phyloP scores from a whole-genome alignment of 176 grass and related monocot species.

The Carex scoparia region DNA sequence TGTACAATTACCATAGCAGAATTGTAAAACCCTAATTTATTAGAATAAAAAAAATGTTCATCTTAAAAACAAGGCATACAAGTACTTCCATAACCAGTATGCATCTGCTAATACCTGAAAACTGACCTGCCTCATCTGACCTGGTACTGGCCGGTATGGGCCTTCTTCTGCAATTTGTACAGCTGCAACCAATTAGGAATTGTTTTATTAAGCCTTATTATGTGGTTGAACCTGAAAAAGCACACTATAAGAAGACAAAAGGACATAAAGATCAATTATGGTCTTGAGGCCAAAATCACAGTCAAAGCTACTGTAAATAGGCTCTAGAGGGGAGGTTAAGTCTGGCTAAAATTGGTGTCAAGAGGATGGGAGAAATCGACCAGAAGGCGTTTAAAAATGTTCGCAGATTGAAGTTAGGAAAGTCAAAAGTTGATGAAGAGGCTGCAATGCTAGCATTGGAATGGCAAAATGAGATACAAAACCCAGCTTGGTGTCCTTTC shows the following conservation, averaged over 20 bases:
- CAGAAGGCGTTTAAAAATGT: constrained; percentile 34
- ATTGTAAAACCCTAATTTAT: background rate
- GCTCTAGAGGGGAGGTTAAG: constrained; percentile 14
- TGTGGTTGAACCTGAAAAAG: background rate
- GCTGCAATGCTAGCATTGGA: constrained; percentile 30
- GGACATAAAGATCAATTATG: background rate
- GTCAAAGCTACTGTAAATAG: constrained; percentile 20
- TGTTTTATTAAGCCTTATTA: background rate
- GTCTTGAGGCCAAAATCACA: background rate
- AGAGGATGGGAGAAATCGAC: constrained; percentile 60
- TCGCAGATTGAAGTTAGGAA: constrained; percentile 36
- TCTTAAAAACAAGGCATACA: background rate
- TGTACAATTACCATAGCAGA: background rate
- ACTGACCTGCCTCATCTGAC: background rate
- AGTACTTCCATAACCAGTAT: background rate
- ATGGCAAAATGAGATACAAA: constrained; percentile 69
- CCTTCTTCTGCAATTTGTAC: background rate
- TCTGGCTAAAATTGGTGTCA: constrained; percentile 38
- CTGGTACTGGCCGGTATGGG: background rate
- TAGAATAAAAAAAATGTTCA: background rate
- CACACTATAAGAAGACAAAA: background rate
- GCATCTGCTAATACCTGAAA: background rate
- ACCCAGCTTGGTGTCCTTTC: constrained; percentile 61
- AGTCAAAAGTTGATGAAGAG: constrained; percentile 32
- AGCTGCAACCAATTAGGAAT: background rate